Base-by-base conservation (phyloP, 495 filamentous ascomycete species). In the Aspergillus hancockii region DNA sequence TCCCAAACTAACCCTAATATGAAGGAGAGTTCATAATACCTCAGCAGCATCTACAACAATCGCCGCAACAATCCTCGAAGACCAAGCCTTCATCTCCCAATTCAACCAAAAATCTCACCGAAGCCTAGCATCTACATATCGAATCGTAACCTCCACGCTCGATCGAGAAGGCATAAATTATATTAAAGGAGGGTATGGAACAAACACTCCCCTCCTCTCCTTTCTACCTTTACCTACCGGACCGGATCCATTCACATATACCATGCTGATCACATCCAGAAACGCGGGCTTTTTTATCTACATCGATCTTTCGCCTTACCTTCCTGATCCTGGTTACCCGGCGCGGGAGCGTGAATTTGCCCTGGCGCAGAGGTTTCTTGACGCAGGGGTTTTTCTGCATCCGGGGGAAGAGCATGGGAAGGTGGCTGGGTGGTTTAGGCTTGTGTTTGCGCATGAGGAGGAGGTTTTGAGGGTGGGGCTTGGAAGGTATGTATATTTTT, bases 241-340 rank as follows among this genome's bases (percentile, higher is more conserved):
- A 21, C 0, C 9, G 30, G 19, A 12, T 23, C 4, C 25, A 19
- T 4, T 36, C n/a, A 13, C 31, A 36, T 30, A 10, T 25, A 16
- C 13, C 28, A 31, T 49, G 9, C 28, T 23, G 8, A 46, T 18
- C 13, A 4, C 14, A 32, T n/a, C 2, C 41, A 76, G 74, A 32
- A 82, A 81, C 57, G 81, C 81, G 4, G 81, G 77, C 3, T 80
- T 84, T 60, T 84, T 83, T 51, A 56, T 84, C 8, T 83, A 79
- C 60, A 64, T 77, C 5, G 77, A 83, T 62, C 62, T 83, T n/a
- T 71, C 76, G 0, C 65, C 65, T 30, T 77, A 67, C 49, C 67
- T 75, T 19, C 56, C 63, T 1, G 46, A 53, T 0, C 23, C 21
- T 7, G 30, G 21, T 7, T 12, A 41, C 21, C 22, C 64, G 18